Evolutionary conservation across 306 rosid genomes (phyloP).

Genomic region (Corylus avellana): DNA sequence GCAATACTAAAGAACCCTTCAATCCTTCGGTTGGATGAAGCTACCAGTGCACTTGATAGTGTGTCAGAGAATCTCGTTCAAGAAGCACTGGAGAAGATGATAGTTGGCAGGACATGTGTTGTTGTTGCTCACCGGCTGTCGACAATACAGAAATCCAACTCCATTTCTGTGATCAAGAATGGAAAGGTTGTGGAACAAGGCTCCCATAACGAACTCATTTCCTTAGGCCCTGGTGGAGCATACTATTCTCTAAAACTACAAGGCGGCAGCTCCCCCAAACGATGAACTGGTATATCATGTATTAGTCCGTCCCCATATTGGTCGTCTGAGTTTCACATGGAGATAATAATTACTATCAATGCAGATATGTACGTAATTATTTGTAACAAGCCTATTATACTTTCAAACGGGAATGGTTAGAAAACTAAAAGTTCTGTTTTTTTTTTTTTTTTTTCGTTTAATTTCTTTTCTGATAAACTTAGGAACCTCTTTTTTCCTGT

Average conservation of each 20-base stretch:
- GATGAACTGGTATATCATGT: conserved; percentile 10
- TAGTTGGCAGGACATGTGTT: conserved; percentile 74
- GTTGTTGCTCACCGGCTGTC: conserved; percentile 78
- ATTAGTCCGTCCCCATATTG: not conserved
- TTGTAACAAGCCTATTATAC: no score
- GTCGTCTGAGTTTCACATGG: no score
- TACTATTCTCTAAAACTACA: conserved; percentile 62
- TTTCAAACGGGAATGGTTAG: no score
- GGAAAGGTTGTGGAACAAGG: conserved; percentile 82
- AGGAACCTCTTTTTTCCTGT: no score
- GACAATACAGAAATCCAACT: conserved; percentile 65
- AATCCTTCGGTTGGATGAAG: conserved; percentile 81
- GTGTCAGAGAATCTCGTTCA: conserved; percentile 70
- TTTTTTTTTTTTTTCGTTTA: no score
- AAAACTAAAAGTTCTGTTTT: no score
- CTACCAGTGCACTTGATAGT: conserved; percentile 93
- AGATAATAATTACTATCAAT: no score
- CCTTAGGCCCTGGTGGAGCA: conserved; percentile 55
- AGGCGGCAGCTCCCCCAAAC: conserved; percentile 37
- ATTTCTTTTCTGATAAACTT: no score
- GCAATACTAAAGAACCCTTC: conserved; percentile 81
- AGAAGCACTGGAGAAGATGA: conserved; percentile 41
- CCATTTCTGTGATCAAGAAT: conserved; percentile 70
- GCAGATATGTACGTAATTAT: no score
- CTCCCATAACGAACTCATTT: conserved; percentile 70